Evolutionary conservation across 192 early-diverging fungal genomes (phyloP), one percentile per base, ranked within the genome.

Genomic region (Chytriomyces sp.): DNA sequence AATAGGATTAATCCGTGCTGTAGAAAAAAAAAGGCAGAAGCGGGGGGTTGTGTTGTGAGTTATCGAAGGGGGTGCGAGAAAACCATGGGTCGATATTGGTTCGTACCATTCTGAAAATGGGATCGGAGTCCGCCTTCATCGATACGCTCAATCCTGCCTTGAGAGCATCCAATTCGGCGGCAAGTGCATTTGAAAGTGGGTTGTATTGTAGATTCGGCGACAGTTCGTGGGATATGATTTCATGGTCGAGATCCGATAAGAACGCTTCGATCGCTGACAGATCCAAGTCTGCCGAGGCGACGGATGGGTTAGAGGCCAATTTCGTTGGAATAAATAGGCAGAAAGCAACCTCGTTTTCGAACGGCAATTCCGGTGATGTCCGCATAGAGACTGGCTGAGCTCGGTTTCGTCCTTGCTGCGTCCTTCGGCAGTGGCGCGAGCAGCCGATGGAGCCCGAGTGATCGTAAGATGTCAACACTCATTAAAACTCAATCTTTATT

Each of bases 401-500:
- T 20, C 20, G 53, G 53, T 5, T 57, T 57, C 53, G 53, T 57
- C 16, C 53, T 13, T 3, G 53, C 53, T n/a, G 28, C 44, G 9
- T 67, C 66, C 10, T 16, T 18, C 4, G 26, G n/a, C 7, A 18
- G 9, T 50, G 69, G 50, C 18, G 57, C 69, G 2, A 71, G 50
- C 49, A 71, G 20, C 20, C 16, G 50, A 26, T 71, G 69, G 50
- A 44, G 23, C 6, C 69, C 69, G 20, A 71, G 50, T 18, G 49
- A 71, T 57, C 69, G 69, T 9, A 71, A 10, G 0, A 43, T 26
- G 69, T 71, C 69, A 60, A 71, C 18, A 13, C 13, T 16, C 64
- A 43, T 43, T 28, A 6, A n/a, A n/a, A 18, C 26, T 28, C 26
- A 18, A 23, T 28, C 4, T 65, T 65, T 35, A 35, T 35, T 59